Percentiles rank a stretch among this genome's conserved stretches.
Conservation (phyloP, 345 rosid genomes). For the Salix udensis region DNA sequence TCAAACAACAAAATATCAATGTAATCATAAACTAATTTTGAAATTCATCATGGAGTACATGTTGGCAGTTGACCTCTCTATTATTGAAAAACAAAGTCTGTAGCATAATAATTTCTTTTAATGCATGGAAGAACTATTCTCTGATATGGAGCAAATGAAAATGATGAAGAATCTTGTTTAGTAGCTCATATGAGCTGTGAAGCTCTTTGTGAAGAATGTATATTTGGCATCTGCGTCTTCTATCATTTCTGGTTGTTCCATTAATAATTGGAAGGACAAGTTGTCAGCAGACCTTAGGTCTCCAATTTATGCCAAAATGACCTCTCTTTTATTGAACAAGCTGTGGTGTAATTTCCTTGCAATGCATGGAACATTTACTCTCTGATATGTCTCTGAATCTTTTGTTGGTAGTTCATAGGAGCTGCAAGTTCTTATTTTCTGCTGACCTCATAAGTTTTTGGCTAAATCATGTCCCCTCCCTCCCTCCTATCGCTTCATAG, state of each 20-base stretch:
- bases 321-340: not conserved
- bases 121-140: not conserved
- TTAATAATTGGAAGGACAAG: no score
- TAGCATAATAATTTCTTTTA: not conserved
- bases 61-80: not conserved
- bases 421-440: not conserved
- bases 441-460: not conserved
- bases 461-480: not conserved
- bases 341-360: not conserved
- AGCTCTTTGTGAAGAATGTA: no score
- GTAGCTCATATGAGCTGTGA: no score
- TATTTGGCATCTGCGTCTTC: no score
- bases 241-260: no score
- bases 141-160: not conserved
- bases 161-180: no score
- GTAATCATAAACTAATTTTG: not conserved
- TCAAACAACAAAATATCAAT: not conserved
- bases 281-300: not conserved
- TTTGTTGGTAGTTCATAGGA: not conserved
- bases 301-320: not conserved
- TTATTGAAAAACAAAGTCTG: not conserved
- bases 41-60: not conserved
- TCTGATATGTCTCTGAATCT: not conserved
- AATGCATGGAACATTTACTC: not conserved
- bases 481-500: not conserved